phyloP scores from a whole-genome alignment of 179 eudicot species.

The Carnegiea gigantea region DNA sequence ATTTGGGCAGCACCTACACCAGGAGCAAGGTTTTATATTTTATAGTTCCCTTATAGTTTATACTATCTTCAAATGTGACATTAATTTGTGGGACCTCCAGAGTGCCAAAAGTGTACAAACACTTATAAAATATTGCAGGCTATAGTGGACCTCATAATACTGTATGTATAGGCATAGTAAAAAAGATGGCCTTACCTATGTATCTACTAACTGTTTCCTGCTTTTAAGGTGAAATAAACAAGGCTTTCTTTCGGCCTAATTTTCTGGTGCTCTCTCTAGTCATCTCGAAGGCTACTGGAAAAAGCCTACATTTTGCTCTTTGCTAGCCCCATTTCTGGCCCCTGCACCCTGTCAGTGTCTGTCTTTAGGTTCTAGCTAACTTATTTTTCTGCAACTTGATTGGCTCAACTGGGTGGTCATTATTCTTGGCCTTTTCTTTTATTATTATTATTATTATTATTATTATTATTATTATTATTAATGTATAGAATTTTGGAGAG shows the following conservation, averaged over 20 bases:
- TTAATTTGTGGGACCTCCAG: not conserved
- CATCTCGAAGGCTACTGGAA: not conserved
- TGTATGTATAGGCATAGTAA: too few relatives aligned
- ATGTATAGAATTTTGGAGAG: too few relatives aligned
- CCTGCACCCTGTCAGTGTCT: not conserved
- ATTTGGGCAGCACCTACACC: not conserved
- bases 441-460: too few relatives aligned
- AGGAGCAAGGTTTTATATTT: not conserved
- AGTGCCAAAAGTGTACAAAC: not conserved
- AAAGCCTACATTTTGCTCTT: not conserved
- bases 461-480: too few relatives aligned
- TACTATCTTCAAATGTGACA: too few relatives aligned
- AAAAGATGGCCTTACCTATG: too few relatives aligned
- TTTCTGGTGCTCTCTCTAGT: not conserved
- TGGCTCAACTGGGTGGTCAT: not conserved
- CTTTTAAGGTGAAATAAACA: not conserved
- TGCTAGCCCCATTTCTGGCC: not conserved
- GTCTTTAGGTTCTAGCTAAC: not conserved
- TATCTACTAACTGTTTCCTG: not conserved
- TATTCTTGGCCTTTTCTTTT: too few relatives aligned
- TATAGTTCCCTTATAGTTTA: too few relatives aligned
- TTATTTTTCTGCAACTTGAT: not conserved
- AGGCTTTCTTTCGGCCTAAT: not conserved
- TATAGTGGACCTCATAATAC: not conserved
- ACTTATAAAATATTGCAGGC: not conserved